Evolutionary conservation across 495 filamentous ascomycete genomes (phyloP), one percentile per base, ranked within the genome.

Genomic region (Aspergillus homomorphus): DNA sequence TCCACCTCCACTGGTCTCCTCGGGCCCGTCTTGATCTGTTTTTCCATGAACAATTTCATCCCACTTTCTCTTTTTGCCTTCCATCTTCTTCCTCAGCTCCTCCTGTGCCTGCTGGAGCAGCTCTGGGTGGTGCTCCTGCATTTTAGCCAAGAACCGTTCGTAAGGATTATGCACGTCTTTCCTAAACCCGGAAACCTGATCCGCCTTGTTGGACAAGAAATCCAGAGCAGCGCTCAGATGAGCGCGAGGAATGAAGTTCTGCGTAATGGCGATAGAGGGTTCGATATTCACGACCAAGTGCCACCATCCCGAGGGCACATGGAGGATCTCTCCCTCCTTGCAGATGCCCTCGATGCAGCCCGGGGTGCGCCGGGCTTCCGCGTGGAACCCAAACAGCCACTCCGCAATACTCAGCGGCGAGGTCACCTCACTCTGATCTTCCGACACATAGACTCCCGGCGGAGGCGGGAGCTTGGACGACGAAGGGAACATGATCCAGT

Each of bases 401-500:
- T 98, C 94, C 21, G 93, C 90, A 62, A 98, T 96, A 70, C 91
- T 96, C 1, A 97, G 83, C 8, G 94, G 94, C 26, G 87, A 89
- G 0, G 94, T 98, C 18, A 98, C 92, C 72, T 98, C 94, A 66
- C 91, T 93, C 65, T 90, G 87, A 68, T 98, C 94, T 41, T 87
- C 81, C 8, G 92, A 96, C 12, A 96, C 91, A 64, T 89, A 95
- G 19, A 98, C 91, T 20, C 94, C 94, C 4, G 94, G 94, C 10
- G 89, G 89, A 9, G 86, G 82, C 64, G 84, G 73, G 44, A 80
- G 75, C 22, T 80, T 82, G 26, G 82, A 71, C 16, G 80, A 78
- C 0, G 87, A 76, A 48, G 94, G 85, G 78, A 97, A 93, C 88
- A 91, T 96, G 60, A 98, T 95, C 94, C 94, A 98, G 77, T 98